A percentile compares a stretch with the other conserved stretches of the same genome.
Evolutionary conservation across 306 rosid genomes (phyloP).

Genomic region (Cicer bijugum): DNA sequence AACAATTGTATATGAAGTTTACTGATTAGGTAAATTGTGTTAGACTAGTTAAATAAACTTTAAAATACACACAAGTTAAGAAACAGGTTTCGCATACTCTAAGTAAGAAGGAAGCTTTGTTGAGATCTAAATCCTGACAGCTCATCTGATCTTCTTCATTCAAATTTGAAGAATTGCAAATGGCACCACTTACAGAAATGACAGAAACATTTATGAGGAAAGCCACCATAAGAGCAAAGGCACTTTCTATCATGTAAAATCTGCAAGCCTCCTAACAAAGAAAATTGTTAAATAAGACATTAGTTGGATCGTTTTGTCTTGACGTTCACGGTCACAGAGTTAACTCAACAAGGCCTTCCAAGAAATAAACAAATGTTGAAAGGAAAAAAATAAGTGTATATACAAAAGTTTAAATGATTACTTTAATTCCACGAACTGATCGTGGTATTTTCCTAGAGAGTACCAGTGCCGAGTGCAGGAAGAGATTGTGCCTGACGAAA

Average conservation of each 20-base stretch:
- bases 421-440: conserved; percentile 80
- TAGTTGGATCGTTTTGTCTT: conserved; percentile 11
- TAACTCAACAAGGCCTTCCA: conserved; percentile 24
- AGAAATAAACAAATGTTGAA: conserved; percentile 19
- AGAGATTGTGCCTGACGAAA: conserved; percentile 87
- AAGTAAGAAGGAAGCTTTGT: conserved; percentile 86
- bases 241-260: conserved; percentile 90
- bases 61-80: conserved; percentile 28
- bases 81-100: conserved; percentile 60
- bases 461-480: conserved; percentile 97
- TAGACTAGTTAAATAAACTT: conserved; percentile 9
- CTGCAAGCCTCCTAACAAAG: conserved; percentile 86
- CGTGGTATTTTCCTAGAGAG: conserved; percentile 94
- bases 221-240: conserved; percentile 87
- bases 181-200: conserved; percentile 90
- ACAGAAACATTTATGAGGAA: conserved; percentile 83
- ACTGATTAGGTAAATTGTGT: conserved; percentile 4
- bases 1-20: conserved; percentile 21
- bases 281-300: conserved; percentile 33
- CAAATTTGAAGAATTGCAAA: conserved; percentile 76
- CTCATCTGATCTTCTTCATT: conserved; percentile 69
- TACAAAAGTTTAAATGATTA: conserved; percentile 46
- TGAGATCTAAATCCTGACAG: conserved; percentile 88
- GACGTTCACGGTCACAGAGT: conserved; percentile 25
- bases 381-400: not conserved